phyloP scores from a whole-genome alignment of 352 stramenopile species.

The Globisporangium barbulae region DNA sequence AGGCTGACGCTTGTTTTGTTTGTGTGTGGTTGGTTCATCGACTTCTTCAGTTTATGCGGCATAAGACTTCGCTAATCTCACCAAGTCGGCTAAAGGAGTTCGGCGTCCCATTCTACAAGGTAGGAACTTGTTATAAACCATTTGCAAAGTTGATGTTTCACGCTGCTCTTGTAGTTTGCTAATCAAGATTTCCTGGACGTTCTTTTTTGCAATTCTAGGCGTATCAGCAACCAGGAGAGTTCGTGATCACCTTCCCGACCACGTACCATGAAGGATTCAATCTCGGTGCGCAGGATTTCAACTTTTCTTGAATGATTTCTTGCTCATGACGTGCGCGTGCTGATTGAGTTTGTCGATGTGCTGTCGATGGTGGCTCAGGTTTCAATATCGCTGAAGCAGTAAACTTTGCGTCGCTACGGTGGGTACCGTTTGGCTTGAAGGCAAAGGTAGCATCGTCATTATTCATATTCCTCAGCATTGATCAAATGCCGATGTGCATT shows the following conservation, averaged over 20 bases:
- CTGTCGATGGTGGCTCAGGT: constrained; percentile 24
- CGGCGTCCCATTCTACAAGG: constrained; percentile 77
- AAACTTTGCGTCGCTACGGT: constrained; percentile 88
- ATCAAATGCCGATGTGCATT: background rate
- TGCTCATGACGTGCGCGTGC: background rate
- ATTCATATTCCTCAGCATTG: background rate
- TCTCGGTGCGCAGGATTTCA: constrained; percentile 40
- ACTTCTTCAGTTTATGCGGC: constrained; percentile 79
- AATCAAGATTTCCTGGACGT: background rate
- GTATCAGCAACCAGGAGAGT: constrained; percentile 86
- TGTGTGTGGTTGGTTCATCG: background rate
- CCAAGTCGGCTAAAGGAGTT: constrained; percentile 78
- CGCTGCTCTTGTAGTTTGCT: background rate
- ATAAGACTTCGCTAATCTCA: constrained; percentile 92
- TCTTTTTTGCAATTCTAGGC: constrained; percentile 24
- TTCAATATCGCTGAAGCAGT: constrained; percentile 91
- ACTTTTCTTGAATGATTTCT: background rate
- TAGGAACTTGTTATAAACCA: constrained; percentile 5
- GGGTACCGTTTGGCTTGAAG: constrained; percentile 74
- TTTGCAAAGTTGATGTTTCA: too few relatives aligned
- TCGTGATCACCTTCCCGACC: constrained; percentile 91
- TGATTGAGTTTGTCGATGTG: background rate
- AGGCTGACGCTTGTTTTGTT: background rate
- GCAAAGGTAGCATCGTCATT: constrained; percentile 50
- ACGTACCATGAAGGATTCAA: constrained; percentile 91